Base-by-base conservation (phyloP, 2,329 filamentous ascomycete species). In the Fusarium luffae region DNA sequence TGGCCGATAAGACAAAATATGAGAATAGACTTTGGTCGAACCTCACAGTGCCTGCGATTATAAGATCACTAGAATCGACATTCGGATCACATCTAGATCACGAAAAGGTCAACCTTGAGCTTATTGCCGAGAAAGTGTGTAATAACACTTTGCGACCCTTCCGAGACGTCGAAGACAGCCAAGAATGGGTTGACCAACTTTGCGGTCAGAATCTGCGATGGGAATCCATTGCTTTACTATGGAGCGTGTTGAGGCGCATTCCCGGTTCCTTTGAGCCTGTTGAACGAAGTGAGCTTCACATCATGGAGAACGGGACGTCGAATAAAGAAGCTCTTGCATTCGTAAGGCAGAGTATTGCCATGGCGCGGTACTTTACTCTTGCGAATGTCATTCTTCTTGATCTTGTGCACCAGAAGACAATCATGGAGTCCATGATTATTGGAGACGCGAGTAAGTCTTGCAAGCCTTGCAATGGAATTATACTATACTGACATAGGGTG, bases 1-100 rank as follows among this genome's bases (percentile, higher is more conserved):
- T 64, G 7, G 7, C 59, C 1, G 46, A 46, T 0, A 47, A 54
- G 1, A 46, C 13, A 2, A 58, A 50, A 2, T 50, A 58, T 2
- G 61, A 64, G 25, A 64, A 64, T 1, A 51, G 43, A 5, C 12
- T 64, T 1, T 64, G 61, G 59, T 64, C 59, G 0, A 64, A 64
- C n/a, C 32, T 64, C 0, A 50, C 61, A 1, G 61, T 64, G 1
- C 50, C 61, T 21, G 40, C 13, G 11, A 48, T 64, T 1, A 34
- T 64, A 1, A 25, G 44, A 0, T 64, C 59, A 0, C 14, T 64
- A 1, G 44, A 47, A 30, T 23, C 27, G 1, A 64, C 44, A 0
- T 64, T 64, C 0, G 61, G 61, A 14, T 12, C 51, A 1, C 19
- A 34, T 2, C 1, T 50, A 1, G n/a, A 59, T 4, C 16, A 25